Evolutionary conservation across 805 yeast genomes (phyloP).

Genomic region (Clavispora asparagi): DNA sequence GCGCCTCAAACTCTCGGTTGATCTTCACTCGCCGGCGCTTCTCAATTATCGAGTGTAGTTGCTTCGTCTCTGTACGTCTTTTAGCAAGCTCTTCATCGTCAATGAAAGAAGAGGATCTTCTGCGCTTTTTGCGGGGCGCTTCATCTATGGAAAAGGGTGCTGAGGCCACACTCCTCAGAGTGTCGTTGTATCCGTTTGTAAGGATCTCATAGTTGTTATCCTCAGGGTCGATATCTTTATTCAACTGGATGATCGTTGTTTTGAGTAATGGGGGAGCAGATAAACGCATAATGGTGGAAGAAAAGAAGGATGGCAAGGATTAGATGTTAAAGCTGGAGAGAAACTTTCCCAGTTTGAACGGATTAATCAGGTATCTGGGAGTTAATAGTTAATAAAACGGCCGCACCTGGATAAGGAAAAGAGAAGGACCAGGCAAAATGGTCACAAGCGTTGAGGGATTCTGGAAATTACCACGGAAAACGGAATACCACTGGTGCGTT

Average conservation of each 20-base stretch:
- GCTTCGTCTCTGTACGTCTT: conserved; percentile 39
- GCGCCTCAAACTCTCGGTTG: conserved; percentile 78
- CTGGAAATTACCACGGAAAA: too few relatives aligned
- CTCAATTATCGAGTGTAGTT: conserved; percentile 70
- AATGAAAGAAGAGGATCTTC: conserved; percentile 34
- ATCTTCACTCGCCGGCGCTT: conserved; percentile 73
- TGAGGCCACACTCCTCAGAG: not conserved
- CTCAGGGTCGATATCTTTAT: conserved; percentile 38
- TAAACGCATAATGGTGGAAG: conserved; percentile 9
- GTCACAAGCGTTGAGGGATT: too few relatives aligned
- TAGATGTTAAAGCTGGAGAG: too few relatives aligned
- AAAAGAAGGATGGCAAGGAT: too few relatives aligned
- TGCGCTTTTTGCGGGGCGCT: conserved; percentile 28
- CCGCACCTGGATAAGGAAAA: too few relatives aligned
- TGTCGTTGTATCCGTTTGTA: conserved; percentile 29
- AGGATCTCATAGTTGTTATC: conserved; percentile 39
- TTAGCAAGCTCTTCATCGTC: conserved; percentile 37
- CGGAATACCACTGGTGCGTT: too few relatives aligned
- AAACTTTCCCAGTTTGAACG: too few relatives aligned
- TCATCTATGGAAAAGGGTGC: conserved; percentile 3
- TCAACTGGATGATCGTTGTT: conserved; percentile 41
- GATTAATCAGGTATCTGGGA: too few relatives aligned
- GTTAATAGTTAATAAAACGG: too few relatives aligned
- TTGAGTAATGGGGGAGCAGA: conserved; percentile 40
- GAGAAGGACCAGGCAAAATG: too few relatives aligned